Percentiles rank a stretch among this genome's conserved stretches.
Conservation (phyloP, 2,329 filamentous ascomycete genomes). For the Epichloe amarillans region DNA sequence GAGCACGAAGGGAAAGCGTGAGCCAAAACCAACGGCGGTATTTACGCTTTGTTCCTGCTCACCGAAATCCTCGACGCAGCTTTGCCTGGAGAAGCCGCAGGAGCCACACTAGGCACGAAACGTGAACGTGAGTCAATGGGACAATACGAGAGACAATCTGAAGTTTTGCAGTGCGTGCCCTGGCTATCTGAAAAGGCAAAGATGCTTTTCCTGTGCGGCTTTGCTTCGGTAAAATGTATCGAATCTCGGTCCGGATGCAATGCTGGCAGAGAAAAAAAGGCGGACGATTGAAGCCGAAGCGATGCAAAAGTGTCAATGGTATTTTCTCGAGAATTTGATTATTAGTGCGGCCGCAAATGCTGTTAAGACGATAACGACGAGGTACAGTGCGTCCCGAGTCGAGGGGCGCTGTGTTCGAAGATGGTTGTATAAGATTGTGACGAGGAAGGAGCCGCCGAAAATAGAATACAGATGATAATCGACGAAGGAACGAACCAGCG, state of each 20-base stretch:
- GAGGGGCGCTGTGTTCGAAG: not conserved
- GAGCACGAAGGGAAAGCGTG: not conserved
- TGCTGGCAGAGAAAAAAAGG: not conserved
- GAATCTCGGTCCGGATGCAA: not conserved
- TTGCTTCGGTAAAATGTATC: not conserved
- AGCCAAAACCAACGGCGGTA: not conserved
- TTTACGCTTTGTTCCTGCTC: not conserved
- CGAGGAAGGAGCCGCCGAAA: slow-evolving; percentile 12
- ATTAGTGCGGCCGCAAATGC: not conserved
- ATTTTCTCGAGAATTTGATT: not conserved
- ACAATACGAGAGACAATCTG: not conserved
- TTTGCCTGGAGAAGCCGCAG: not conserved
- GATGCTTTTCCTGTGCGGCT: not conserved
- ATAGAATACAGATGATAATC: slow-evolving; percentile 25
- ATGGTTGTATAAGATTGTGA: slow-evolving; percentile 2
- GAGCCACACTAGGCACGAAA: not conserved
- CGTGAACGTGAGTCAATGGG: not conserved
- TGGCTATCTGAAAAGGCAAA: not conserved
- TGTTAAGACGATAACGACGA: not conserved
- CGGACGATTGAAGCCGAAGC: not conserved
- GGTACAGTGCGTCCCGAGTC: not conserved
- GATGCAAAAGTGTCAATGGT: not conserved
- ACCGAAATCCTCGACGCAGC: not conserved
- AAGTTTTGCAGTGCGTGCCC: not conserved
- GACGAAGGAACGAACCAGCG: slow-evolving; percentile 6